Evolutionary conservation across 2,329 filamentous ascomycete genomes (phyloP).

Genomic region (Colletotrichum shisoi): DNA sequence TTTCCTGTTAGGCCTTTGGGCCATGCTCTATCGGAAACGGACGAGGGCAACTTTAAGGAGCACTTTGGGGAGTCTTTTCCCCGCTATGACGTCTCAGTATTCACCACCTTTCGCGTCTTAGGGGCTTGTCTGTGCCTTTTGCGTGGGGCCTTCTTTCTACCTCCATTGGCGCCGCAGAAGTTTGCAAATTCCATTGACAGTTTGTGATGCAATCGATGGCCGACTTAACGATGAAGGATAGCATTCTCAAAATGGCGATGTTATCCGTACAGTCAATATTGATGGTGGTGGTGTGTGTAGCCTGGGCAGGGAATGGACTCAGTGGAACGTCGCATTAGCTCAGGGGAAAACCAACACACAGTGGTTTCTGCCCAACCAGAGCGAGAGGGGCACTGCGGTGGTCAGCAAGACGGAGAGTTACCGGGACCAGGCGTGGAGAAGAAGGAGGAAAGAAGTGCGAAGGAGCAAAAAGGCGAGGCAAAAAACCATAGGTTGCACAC

Average conservation of each 20-base stretch:
- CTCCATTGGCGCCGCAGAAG: too few species aligned
- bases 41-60: conserved; percentile 14
- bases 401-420: background rate
- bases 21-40: conserved; percentile 24
- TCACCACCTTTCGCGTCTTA: background rate
- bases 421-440: conserved; percentile 4
- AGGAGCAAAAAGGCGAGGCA: background rate
- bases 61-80: conserved; percentile 10
- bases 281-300: conserved; percentile 2
- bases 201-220: too few species aligned
- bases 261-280: too few species aligned
- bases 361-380: conserved; percentile 18
- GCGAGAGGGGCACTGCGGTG: background rate
- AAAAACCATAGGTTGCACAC: background rate
- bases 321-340: conserved; percentile 2
- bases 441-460: background rate
- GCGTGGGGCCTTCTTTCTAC: background rate
- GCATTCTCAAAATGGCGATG: too few species aligned
- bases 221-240: too few species aligned
- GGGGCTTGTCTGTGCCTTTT: background rate
- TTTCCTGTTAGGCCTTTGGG: too few species aligned
- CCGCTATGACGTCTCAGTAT: conserved; percentile 31
- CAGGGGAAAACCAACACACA: conserved; percentile 11
- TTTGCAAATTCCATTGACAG: too few species aligned
- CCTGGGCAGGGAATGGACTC: background rate